Evolutionary conservation across 2,329 filamentous ascomycete genomes (phyloP).

Genomic region (Xylariaceae sp.): DNA sequence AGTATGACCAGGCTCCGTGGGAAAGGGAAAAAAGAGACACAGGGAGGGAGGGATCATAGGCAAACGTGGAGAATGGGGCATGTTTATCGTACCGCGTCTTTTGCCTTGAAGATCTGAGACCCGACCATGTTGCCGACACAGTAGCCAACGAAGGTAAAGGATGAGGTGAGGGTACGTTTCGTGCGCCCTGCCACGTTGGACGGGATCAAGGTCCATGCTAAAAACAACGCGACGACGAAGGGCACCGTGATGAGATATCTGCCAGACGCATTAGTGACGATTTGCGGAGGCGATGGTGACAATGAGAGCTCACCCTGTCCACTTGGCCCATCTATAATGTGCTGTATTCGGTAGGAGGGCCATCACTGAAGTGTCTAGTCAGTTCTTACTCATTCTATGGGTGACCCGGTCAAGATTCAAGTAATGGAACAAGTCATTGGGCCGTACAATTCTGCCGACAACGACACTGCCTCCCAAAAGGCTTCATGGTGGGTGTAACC

Average conservation of each 20-base stretch:
- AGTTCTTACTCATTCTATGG: no score
- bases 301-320: constrained; percentile 25
- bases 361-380: no score
- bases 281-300: neutral
- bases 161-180: constrained; percentile 41
- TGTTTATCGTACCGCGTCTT: constrained; percentile 37
- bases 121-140: constrained; percentile 45
- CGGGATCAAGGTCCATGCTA: constrained; percentile 34
- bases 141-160: constrained; percentile 41
- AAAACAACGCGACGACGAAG: constrained; percentile 28
- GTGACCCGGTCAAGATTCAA: no score
- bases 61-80: neutral
- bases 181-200: constrained; percentile 43
- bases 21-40: neutral
- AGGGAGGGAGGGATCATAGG: neutral
- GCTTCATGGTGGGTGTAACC: no score
- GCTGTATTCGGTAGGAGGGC: constrained; percentile 30
- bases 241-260: constrained; percentile 33
- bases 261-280: neutral
- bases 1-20: no score
- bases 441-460: no score
- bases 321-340: constrained; percentile 32
- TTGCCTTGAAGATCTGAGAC: constrained; percentile 39
- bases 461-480: no score
- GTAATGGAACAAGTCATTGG: no score